Evolutionary conservation across 306 rosid species (phyloP), one percentile per base, ranked within the genome.

Genomic region (Herpetospermum pedunculosum): DNA sequence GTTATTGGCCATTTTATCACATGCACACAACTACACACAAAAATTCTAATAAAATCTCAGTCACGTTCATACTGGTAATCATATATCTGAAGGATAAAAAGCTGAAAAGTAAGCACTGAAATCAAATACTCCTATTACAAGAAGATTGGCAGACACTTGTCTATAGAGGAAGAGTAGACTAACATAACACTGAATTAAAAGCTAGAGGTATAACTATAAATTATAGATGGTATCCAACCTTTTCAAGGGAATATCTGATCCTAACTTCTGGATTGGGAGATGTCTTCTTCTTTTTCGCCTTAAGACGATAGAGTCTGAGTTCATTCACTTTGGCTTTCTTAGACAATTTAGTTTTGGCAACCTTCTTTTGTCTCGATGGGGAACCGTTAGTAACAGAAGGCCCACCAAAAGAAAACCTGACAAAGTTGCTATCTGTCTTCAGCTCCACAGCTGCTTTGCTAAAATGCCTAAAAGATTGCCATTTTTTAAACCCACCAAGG

Each of bases 191-290:
- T 26, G 11, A 25, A 35, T 62, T 34, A 72, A 62, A 26, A 0
- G 62, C 40, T 69, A 41, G 29, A 7, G 2, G 35, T 25, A 55
- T 55, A 55, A 74, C 63, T 30, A 35, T 8, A 15, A 46, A 6
- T 25, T 23, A 11, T 47, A 21, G 7, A 76, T 43, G 35, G 41
- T 49, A 41, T 30, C 81, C 44, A 75, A 92, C 97, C 97, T 92
- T 92, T 69, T 77, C 96, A 52, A 90, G 90, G 74, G 86, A 88
- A 87, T 92, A 92, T 79, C 87, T 76, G 63, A 92, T 92, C 85
- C 98, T 83, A 81, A 92, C 96, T 84, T 83, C 90, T 35, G 98
- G 96, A 77, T 90, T 92, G 71, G 93, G 92, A 70, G 98, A 92
- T 28, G 83, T 86, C 89, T 84, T 90, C 86, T 92, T 87, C 87